A percentile compares a stretch with the other conserved stretches of the same genome.
phyloP scores from a whole-genome alignment of 2,329 filamentous ascomycete species.

The Pyricularia sp. region DNA sequence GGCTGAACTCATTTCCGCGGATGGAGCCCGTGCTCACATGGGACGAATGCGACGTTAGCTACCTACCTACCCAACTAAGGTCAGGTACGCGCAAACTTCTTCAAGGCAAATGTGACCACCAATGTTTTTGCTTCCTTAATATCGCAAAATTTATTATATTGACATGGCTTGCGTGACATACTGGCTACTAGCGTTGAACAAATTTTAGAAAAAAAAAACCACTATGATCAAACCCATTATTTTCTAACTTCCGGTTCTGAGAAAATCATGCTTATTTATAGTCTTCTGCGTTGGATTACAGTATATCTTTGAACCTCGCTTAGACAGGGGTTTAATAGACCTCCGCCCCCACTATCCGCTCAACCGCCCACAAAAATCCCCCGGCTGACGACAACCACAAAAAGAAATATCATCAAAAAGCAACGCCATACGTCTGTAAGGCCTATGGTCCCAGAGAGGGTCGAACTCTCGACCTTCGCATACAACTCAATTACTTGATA shows the following conservation, averaged over 20 bases:
- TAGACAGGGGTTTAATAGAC: too few species aligned
- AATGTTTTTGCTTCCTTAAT: not conserved
- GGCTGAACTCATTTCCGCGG: not conserved
- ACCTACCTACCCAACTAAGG: too few species aligned
- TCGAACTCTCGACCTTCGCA: conserved; percentile 5
- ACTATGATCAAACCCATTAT: too few species aligned
- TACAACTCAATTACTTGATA: not conserved
- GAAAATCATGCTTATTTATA: too few species aligned
- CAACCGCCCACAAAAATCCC: not conserved
- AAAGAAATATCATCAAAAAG: not conserved
- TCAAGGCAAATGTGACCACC: not conserved
- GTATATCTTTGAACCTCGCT: too few species aligned
- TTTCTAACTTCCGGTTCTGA: too few species aligned
- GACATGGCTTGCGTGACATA: not conserved
- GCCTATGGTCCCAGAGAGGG: conserved; percentile 3
- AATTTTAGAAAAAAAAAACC: not conserved
- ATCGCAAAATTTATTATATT: not conserved
- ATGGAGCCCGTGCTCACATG: not conserved
- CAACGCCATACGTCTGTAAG: not conserved
- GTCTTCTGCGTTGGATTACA: too few species aligned
- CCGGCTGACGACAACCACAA: not conserved
- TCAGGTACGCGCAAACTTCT: not conserved
- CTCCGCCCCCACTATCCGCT: too few species aligned
- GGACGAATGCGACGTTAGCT: not conserved
- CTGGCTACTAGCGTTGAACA: not conserved